Percentiles rank a stretch among this genome's conserved stretches.
Conservation (phyloP, 441 rosid species). For the Melastoma candidum region DNA sequence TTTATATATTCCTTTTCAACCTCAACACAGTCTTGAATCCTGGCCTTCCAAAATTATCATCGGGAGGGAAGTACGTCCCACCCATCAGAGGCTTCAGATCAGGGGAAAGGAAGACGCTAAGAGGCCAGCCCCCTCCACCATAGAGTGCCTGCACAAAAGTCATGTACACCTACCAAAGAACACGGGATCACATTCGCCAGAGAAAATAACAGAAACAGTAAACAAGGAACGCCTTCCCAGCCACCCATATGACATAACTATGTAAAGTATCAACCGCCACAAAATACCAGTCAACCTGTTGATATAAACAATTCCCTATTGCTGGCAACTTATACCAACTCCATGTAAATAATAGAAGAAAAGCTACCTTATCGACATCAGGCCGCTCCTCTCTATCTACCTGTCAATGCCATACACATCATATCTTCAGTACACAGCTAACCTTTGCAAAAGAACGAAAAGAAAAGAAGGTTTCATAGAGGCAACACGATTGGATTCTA, state of each 20-base stretch:
- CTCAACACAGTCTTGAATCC: constrained; percentile 86
- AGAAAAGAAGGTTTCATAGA: not conserved
- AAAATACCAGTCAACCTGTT: too few relatives aligned
- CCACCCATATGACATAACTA: not conserved
- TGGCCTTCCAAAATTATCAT: constrained; percentile 82
- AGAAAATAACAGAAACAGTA: not conserved
- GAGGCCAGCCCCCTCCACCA: constrained; percentile 98
- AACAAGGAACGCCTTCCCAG: not conserved
- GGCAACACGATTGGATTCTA: not conserved
- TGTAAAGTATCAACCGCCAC: too few relatives aligned
- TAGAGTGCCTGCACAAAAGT: constrained; percentile 84
- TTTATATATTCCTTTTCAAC: constrained; percentile 20
- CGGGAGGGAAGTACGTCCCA: constrained; percentile 93
- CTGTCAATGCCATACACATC: constrained; percentile 22
- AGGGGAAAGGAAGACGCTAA: constrained; percentile 83
- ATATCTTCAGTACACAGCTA: not conserved
- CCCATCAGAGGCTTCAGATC: constrained; percentile 95
- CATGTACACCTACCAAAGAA: constrained; percentile 49
- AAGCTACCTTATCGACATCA: constrained; percentile 84
- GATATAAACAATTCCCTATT: constrained; percentile 7
- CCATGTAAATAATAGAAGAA: not conserved
- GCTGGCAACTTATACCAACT: constrained; percentile 1
- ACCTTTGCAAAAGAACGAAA: not conserved
- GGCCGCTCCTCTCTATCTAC: constrained; percentile 97
- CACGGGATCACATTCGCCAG: constrained; percentile 20